Conservation (phyloP, 176 grass and related monocot species). For the maize (Zea mays) region DNA sequence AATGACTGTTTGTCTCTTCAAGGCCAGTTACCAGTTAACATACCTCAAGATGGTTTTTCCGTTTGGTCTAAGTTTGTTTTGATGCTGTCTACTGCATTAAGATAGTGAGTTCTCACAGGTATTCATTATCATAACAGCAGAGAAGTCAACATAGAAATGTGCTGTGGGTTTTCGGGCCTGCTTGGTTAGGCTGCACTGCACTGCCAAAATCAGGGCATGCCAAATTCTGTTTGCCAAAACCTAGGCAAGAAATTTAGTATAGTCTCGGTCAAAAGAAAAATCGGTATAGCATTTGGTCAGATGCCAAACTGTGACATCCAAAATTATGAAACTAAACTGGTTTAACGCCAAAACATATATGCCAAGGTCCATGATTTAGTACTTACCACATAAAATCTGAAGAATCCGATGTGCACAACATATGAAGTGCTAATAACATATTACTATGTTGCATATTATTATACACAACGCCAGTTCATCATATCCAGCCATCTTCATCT, state of each 20-base stretch:
- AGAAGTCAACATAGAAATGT: not conserved
- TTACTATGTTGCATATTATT: too few species aligned
- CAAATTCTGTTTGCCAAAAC: too few species aligned
- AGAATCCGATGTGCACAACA: too few species aligned
- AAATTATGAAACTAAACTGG: not conserved
- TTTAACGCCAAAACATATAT: not conserved
- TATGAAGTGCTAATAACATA: too few species aligned
- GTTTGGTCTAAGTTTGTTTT: conserved; percentile 20
- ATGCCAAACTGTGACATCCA: too few species aligned
- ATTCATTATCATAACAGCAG: not conserved
- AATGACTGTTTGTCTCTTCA: conserved; percentile 17
- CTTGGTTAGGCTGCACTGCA: too few species aligned
- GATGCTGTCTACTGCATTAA: not conserved
- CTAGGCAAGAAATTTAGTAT: too few species aligned
- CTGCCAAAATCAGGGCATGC: too few species aligned
- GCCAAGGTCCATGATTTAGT: not conserved
- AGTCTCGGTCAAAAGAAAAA: too few species aligned
- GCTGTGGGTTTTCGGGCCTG: not conserved
- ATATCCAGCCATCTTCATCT: too few species aligned
- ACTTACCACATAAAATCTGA: not conserved
- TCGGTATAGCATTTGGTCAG: too few species aligned
- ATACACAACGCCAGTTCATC: too few species aligned
- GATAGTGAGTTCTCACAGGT: not conserved
- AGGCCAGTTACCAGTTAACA: not conserved
- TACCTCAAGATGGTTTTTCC: conserved; percentile 1